Evolutionary conservation across 2,329 filamentous ascomycete genomes (phyloP).

Genomic region (Spiromastix sp.): DNA sequence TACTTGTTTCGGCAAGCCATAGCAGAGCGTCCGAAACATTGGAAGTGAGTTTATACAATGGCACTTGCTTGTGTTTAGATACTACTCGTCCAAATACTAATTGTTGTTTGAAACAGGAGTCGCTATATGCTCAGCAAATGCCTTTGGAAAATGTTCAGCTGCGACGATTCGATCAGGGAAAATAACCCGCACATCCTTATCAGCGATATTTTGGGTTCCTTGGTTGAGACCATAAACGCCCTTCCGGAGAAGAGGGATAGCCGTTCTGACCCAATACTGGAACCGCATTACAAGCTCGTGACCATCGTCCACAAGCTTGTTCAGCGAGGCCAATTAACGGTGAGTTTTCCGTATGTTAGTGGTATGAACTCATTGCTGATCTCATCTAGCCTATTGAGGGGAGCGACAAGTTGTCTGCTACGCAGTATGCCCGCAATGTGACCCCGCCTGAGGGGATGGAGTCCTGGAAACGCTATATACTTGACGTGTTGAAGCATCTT

Average conservation of each 20-base stretch:
- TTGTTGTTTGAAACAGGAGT: conserved; percentile 33
- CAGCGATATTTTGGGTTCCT: conserved; percentile 45
- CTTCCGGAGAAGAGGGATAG: conserved; percentile 52
- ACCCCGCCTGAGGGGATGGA: conserved; percentile 38
- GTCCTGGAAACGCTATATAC: conserved; percentile 51
- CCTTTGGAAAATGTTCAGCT: conserved; percentile 58
- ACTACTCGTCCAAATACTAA: conserved; percentile 16
- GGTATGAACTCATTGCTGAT: conserved; percentile 14
- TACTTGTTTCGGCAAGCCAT: conserved; percentile 51
- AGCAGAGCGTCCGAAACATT: conserved; percentile 48
- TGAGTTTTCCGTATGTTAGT: conserved; percentile 22
- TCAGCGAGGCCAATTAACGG: conserved; percentile 34
- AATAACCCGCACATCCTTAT: conserved; percentile 24
- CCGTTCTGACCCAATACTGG: conserved; percentile 64
- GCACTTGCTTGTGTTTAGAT: too few relatives aligned
- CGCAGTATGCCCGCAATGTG: conserved; percentile 46
- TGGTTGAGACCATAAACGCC: conserved; percentile 50
- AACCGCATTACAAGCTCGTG: conserved; percentile 87
- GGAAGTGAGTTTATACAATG: conserved; percentile 43
- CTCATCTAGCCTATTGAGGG: conserved; percentile 38
- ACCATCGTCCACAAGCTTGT: conserved; percentile 76
- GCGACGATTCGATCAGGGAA: conserved; percentile 31
- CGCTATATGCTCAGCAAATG: conserved; percentile 63
- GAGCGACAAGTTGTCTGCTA: conserved; percentile 40
- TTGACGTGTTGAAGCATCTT: conserved; percentile 48